phyloP scores from a whole-genome alignment of 2,329 filamentous ascomycete genomes.

The Ophiostoma australiae region DNA sequence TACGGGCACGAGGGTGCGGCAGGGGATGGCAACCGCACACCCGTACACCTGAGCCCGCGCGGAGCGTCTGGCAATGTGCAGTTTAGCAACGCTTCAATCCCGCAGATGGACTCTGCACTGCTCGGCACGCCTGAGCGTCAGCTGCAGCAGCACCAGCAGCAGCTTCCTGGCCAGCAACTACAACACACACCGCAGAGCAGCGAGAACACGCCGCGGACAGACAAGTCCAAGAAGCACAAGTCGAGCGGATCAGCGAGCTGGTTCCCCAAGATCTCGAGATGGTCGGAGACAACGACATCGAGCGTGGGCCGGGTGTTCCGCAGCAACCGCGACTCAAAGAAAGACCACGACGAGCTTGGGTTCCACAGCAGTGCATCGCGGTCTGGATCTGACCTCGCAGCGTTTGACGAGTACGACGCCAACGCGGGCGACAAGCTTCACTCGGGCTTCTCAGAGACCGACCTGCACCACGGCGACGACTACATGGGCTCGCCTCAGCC shows the following conservation, averaged over 20 bases:
- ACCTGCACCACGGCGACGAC: slow-evolving; percentile 36
- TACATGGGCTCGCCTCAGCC: slow-evolving; percentile 26
- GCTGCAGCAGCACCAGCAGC: slow-evolving; percentile 15
- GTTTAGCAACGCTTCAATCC: slow-evolving; percentile 34
- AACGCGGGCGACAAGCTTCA: slow-evolving; percentile 59
- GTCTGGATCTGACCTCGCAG: slow-evolving; percentile 68
- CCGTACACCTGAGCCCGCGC: slow-evolving; percentile 44
- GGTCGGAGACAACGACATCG: slow-evolving; percentile 94
- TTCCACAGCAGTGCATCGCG: slow-evolving; percentile 52
- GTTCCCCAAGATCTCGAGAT: slow-evolving; percentile 91
- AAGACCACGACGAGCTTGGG: slow-evolving; percentile 49
- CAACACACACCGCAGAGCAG: slow-evolving; percentile 48
- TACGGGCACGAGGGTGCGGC: slow-evolving; percentile 38
- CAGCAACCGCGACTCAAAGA: slow-evolving; percentile 59
- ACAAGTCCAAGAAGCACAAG: slow-evolving; percentile 83
- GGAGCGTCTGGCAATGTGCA: slow-evolving; percentile 39
- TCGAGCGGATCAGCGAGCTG: slow-evolving; percentile 71
- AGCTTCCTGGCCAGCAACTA: slow-evolving; percentile 10
- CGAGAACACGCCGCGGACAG: slow-evolving; percentile 72
- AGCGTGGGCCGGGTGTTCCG: slow-evolving; percentile 76
- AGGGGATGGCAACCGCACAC: slow-evolving; percentile 53
- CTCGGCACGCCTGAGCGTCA: slow-evolving; percentile 43
- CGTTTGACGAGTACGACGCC: slow-evolving; percentile 59
- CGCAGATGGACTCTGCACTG: slow-evolving; percentile 24
- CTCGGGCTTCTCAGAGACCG: slow-evolving; percentile 51